Base-by-base conservation (phyloP, 2,329 filamentous ascomycete species). In the Botryosphaeria dothidea region DNA sequence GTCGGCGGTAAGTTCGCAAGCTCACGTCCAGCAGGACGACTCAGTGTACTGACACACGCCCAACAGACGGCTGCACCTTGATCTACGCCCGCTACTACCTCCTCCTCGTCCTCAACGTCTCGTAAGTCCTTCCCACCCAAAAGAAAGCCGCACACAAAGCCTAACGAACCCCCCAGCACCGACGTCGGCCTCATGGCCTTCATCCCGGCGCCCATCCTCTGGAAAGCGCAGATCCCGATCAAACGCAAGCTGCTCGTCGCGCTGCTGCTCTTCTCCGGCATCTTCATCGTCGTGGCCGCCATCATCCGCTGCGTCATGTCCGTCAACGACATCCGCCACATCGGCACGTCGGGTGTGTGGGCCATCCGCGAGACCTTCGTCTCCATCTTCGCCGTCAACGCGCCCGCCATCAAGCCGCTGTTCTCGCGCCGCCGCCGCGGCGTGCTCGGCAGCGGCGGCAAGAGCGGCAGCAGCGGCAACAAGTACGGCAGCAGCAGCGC, bases 301-400 rank as follows among this genome's bases (percentile, higher is more conserved):
- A 66, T 82, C 0, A 70, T 82, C 38, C 79, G 80, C 13, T 80
- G 78, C 64, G 66, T 80, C 38, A 67, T 79, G 6, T 79, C 76
- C 13, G 71, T 82, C 0, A 65, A 70, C 29, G 70, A 75, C 31
- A 75, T 79, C 38, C 54, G 77, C 13, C 73, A 71, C n/a, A 77
- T 80, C 69, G 68, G 67, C 46, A 68, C 72, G 2, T 75, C 75
- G 31, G 79, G 77, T 0, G 78, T 80, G 21, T 81, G 79, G 80
- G 78, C 77, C 11, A 79, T 80, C 19, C 74, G 80, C 49, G 80
- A 82, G 69, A 80, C 78, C 75, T 81, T 82, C 48, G 75, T 81
- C 29, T 79, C 73, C 13, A 78, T 81, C 57, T 75, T 82, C 41
- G 78, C 77, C 46, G 76, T 80, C 57, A 81, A 80, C 64, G 73